Evolutionary conservation across 805 yeast genomes (phyloP), one percentile per base, ranked within the genome.

Genomic region (Candida manassasensis): DNA sequence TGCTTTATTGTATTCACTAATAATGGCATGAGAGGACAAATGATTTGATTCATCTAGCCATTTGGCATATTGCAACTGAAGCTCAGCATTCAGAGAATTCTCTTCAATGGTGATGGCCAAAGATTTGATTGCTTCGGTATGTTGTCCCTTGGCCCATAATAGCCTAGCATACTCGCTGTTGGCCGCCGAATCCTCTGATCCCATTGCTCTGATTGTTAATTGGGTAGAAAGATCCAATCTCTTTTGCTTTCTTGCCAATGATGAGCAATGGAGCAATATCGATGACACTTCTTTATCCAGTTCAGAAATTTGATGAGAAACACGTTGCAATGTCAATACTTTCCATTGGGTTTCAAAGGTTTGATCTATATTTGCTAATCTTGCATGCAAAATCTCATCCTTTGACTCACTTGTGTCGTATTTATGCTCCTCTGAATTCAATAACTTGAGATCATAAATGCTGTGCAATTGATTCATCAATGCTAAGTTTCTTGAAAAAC

Each of bases 41-140:
- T 85, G 89, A 34, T 87, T 89, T 0, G 96, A 84, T 22, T 68
- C 67, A 50, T 88, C 96, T 12, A 88, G 63, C 97, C 97, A 93
- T 43, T 79, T 77, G 0, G 96, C 85, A 51, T 85, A 85, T 39
- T 81, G 80, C 32, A 89, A 60, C 35, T 84, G 83, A n/a, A 78
- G 74, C 32, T 67, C 48, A 1, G 76, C 68, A 7, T 42, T 48
- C 13, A 52, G 47, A 10, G 33, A 26, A 21, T 19, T 31, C 2
- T 29, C 17, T 2, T 22, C 35, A 12, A 27, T 30, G 9, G 45
- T 39, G 2, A 35, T 24, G 17, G 37, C 41, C 24, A 85, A 61
- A 6, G 77, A 66, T 34, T 82, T 79, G 29, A 90, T 69, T 0
- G 97, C 97, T 45, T 87, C 81, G 16, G 88, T 74, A 40, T 77